Percentiles rank a stretch among this genome's conserved stretches.
These are phyloP conservation scores for Penicillium canescens DNA, from an alignment of 495 filamentous ascomycete species.

Conservation along the genomic window DNA sequence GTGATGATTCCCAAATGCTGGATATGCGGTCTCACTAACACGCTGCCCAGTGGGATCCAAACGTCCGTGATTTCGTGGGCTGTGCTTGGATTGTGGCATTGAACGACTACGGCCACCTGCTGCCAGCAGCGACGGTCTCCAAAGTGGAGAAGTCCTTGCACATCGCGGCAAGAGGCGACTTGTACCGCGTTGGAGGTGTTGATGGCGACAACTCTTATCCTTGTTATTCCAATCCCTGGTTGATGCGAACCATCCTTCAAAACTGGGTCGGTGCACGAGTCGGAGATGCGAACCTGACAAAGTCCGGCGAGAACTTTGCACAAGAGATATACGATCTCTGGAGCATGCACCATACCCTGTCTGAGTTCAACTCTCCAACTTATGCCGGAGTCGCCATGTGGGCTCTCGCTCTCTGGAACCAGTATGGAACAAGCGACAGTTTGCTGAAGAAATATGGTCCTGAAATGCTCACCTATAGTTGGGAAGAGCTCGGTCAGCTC, in stretches of 20 bases:
- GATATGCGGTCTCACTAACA: slow-evolving; percentile 26
- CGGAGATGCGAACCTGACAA: slow-evolving; percentile 38
- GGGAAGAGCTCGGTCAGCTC: slow-evolving; percentile 31
- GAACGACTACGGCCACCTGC: slow-evolving; percentile 36
- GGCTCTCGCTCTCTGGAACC: slow-evolving; percentile 40
- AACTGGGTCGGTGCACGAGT: slow-evolving; percentile 37
- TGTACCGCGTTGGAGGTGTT: slow-evolving; percentile 43
- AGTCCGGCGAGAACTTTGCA: slow-evolving; percentile 32
- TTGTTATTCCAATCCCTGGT: slow-evolving; percentile 41
- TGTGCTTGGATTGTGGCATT: slow-evolving; percentile 38
- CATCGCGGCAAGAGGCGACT: slow-evolving; percentile 38
- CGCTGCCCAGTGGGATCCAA: slow-evolving; percentile 40
- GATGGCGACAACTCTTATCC: slow-evolving; percentile 47
- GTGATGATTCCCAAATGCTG: not conserved
- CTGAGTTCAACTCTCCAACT: slow-evolving; percentile 45
- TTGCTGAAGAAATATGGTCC: slow-evolving; percentile 31
- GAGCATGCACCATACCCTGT: slow-evolving; percentile 34
- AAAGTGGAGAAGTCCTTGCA: slow-evolving; percentile 34
- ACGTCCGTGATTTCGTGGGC: slow-evolving; percentile 44
- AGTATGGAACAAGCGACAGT: slow-evolving; percentile 30
- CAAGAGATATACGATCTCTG: slow-evolving; percentile 39
- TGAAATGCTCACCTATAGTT: slow-evolving; percentile 29
- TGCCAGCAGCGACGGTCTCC: slow-evolving; percentile 24
- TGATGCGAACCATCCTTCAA: slow-evolving; percentile 42
- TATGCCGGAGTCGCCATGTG: slow-evolving; percentile 44